Conservation (phyloP, 2,329 filamentous ascomycete genomes). For the Podosphaera xanthii region DNA sequence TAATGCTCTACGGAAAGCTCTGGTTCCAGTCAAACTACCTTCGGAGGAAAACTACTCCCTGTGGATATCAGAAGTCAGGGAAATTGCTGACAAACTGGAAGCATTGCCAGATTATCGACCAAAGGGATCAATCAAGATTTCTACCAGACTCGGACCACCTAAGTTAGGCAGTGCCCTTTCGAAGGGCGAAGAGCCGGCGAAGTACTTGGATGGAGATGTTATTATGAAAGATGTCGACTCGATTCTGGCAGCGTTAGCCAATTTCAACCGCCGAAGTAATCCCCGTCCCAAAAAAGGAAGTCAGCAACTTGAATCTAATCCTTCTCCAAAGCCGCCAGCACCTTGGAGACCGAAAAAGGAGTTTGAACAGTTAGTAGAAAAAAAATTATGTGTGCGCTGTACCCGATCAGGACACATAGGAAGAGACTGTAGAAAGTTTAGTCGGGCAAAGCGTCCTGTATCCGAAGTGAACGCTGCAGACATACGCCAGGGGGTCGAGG, state of each 20-base stretch:
- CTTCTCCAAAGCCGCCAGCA: not conserved
- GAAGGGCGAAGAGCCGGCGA: not conserved
- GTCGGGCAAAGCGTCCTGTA: no score
- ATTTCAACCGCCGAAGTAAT: not conserved
- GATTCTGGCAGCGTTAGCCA: not conserved
- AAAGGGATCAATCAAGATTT: not conserved
- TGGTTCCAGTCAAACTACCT: not conserved
- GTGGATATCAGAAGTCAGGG: not conserved
- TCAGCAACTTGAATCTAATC: not conserved
- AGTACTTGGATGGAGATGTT: not conserved
- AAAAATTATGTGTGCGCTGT: no score
- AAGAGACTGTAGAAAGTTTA: no score
- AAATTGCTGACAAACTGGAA: not conserved
- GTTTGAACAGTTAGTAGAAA: no score
- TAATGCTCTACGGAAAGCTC: not conserved
- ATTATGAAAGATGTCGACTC: not conserved
- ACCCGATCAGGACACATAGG: no score
- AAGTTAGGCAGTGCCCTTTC: not conserved
- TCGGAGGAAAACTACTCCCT: not conserved
- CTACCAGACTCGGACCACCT: not conserved
- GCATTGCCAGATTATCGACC: not conserved
- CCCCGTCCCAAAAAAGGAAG: not conserved
- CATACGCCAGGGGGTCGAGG: no score
- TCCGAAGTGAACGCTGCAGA: no score
- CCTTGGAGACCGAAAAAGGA: no score